A percentile compares a stretch with the other conserved stretches of the same genome.
Evolutionary conservation across 106 monocot species (phyloP).

Genomic region (Apostasia ramifera): DNA sequence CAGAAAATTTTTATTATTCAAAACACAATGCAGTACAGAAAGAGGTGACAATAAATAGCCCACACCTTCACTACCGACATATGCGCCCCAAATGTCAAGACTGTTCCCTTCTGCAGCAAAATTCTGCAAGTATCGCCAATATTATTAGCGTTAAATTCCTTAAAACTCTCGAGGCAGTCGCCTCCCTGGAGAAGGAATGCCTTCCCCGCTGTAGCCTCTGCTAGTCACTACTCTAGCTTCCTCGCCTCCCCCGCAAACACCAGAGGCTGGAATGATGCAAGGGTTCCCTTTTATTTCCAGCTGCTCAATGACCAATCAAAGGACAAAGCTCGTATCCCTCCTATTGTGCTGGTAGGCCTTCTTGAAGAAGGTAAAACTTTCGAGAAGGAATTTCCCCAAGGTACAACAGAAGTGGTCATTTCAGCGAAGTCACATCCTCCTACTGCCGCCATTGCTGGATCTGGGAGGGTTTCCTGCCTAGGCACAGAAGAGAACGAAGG

Average conservation of each 20-base stretch:
- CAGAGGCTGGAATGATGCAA: conserved; percentile 37
- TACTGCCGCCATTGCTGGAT: no score
- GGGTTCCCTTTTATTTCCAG: conserved; percentile 11
- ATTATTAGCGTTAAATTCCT: conserved; percentile 71
- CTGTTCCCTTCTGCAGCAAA: conserved; percentile 15
- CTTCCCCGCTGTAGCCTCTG: conserved; percentile 54
- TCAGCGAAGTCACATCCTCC: no score
- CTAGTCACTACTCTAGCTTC: conserved; percentile 60
- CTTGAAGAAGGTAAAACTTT: neutral
- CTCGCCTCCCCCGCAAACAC: conserved; percentile 82
- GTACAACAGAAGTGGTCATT: neutral
- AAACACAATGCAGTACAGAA: neutral
- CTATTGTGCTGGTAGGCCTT: neutral
- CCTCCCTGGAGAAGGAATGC: conserved; percentile 77
- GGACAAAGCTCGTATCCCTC: neutral
- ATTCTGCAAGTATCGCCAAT: conserved; percentile 46
- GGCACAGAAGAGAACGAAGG: no score
- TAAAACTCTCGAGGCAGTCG: conserved; percentile 86
- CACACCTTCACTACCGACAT: conserved; percentile 14
- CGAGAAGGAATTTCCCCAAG: neutral
- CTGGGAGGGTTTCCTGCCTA: no score
- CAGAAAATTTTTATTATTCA: neutral
- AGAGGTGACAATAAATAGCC: neutral
- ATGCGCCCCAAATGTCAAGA: conserved; percentile 14
- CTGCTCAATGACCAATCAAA: conserved; percentile 5